Base-by-base conservation (phyloP, 1,139 yeast species). In the Nematodospora anomalae region DNA sequence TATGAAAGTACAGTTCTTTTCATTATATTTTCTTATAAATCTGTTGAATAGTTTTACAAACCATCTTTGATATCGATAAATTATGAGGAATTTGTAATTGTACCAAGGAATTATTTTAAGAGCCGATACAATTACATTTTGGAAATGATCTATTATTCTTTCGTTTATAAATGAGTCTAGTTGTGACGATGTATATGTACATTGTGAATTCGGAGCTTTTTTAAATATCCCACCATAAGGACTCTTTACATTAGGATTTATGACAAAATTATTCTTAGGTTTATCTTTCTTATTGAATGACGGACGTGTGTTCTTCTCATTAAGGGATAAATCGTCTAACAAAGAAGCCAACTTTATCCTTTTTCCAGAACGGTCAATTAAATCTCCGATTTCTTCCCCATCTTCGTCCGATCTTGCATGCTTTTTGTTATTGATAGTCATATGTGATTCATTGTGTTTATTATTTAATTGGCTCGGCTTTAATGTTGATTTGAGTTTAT, bases 61-160 rank as follows among this genome's bases (percentile, higher is more conserved):
- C 76, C 76, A 70, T 36, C 38, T 36, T 39, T 67, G 69, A 42
- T 65, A 65, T 26, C 56, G 55, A 23, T 48, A 53, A 3, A 55
- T 44, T 11, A 69, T 42, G 24, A 69, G 25, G 8, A 52, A 40
- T 10, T 49, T 40, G 10, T 53, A 57, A 37, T 53, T 54, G 37
- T 58, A 60, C 58, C 65, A 60, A 16, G 38, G 40, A 4, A 55
- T 43, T 8, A 55, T 14, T 28, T 43, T 35, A 16, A 45, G 18
- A 11, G 36, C 31, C 10, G 44, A 28, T 12, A 29, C 33, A 8
- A 37, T 28, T 8, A 38, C 26, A 11, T 28, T 26, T 29, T 35
- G 38, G 16, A 38, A 33, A 28, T 35, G 45, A 10, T 38, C 37
- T 3, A 36, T 34, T 10, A 45, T 23, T 15, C 31, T 37, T 5